phyloP scores from a whole-genome alignment of 129 eudicot genomes.

The Arctium minus region DNA sequence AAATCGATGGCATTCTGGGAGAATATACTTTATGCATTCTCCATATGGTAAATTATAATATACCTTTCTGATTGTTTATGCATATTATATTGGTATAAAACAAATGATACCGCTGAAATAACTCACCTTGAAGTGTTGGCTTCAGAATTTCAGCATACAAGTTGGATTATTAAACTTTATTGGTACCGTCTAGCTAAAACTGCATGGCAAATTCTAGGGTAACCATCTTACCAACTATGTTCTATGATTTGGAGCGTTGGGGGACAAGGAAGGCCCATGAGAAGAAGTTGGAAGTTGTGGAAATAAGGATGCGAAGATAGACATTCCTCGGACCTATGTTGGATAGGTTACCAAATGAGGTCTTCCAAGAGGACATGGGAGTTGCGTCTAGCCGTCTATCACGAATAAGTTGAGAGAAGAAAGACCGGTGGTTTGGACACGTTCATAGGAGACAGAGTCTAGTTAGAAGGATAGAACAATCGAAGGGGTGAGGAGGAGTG shows the following conservation, averaged over 20 bases:
- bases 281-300: too few relatives aligned
- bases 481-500: too few relatives aligned
- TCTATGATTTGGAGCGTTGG: not conserved
- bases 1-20: not conserved
- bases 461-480: too few relatives aligned
- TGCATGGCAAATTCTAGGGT: not conserved
- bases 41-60: not conserved
- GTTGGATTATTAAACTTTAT: not conserved
- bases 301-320: too few relatives aligned
- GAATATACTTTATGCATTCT: not conserved
- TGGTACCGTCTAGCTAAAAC: not conserved
- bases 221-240: not conserved
- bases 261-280: too few relatives aligned
- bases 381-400: too few relatives aligned
- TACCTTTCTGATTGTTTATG: not conserved
- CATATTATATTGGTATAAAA: not conserved
- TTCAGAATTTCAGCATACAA: not conserved
- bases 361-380: too few relatives aligned
- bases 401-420: too few relatives aligned
- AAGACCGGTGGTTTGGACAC: too few relatives aligned
- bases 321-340: too few relatives aligned
- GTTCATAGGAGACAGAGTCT: too few relatives aligned
- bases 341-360: too few relatives aligned
- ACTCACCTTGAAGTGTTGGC: not conserved
- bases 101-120: not conserved